Evolutionary conservation across 164 flowering plant species (phyloP).

Genomic region (Warburgia ugandensis): DNA sequence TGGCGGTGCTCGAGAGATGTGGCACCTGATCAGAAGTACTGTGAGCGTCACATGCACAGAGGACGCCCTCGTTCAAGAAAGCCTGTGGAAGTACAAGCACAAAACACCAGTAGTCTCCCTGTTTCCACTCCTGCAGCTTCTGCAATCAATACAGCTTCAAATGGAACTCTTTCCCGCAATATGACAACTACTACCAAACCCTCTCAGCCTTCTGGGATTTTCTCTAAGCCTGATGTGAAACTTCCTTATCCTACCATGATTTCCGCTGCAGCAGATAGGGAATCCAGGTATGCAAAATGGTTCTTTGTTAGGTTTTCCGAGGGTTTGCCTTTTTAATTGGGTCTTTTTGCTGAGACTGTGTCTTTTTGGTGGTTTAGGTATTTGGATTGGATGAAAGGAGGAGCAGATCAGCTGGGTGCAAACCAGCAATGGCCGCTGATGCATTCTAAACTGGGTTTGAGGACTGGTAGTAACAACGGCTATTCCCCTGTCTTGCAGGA

Average conservation of each 20-base stretch:
- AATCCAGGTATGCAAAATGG: slow-evolving; percentile 28
- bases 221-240: slow-evolving; percentile 15
- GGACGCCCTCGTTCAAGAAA: slow-evolving; percentile 94
- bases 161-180: slow-evolving; percentile 2
- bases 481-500: slow-evolving; percentile 15
- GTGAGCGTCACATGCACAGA: slow-evolving; percentile 77
- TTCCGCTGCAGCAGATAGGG: slow-evolving; percentile 17
- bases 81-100: slow-evolving; percentile 68
- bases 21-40: slow-evolving; percentile 70
- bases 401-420: slow-evolving; percentile 8
- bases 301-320: not conserved
- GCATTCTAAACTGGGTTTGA: slow-evolving; percentile 19
- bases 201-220: slow-evolving; percentile 9
- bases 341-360: not conserved
- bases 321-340: not conserved
- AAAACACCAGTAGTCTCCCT: slow-evolving; percentile 7
- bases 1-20: slow-evolving; percentile 88
- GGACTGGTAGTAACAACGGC: slow-evolving; percentile 3
- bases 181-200: not conserved
- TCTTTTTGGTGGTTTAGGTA: slow-evolving; percentile 24
- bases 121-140: not conserved
- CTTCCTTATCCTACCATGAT: slow-evolving; percentile 12
- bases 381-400: slow-evolving; percentile 50
- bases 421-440: slow-evolving; percentile 37
- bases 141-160: slow-evolving; percentile 7